Base-by-base conservation (phyloP, 1,284 basidiomycete species). In the Fomitopsis betulina region DNA sequence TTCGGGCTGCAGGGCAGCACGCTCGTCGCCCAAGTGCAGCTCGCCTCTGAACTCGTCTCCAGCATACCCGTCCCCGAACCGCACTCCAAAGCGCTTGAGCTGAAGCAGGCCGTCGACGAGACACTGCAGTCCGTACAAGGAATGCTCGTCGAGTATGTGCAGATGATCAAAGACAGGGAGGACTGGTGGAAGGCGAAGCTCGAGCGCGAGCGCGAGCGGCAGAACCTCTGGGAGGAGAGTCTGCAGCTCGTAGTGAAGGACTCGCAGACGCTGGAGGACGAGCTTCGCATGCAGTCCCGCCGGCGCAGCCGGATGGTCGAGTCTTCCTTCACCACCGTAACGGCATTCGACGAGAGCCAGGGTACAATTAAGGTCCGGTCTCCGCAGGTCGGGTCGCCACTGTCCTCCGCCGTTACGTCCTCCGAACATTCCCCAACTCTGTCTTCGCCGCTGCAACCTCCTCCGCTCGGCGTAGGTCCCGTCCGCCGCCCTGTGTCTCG, bases 191-290 rank as follows among this genome's bases (percentile, higher is more conserved):
- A 76, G 53, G 75, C 74, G 37, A 76, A 82, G 59, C 77, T 93
- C 15, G 78, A 80, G 63, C 78, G 80, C 21, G 94, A 97, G 69
- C 79, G 84, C 52, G 84, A 87, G 68, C 81, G 92, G 27, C 85
- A 91, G 68, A 82, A 78, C 33, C 79, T 96, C 21, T 98, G 96
- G 96, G 95, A 98, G 73, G 91, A 96, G 73, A 96, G 93, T 72
- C 76, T 98, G 68, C 85, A 89, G 54, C 83, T 85, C 0, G 90
- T 97, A 3, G 94, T 95, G 0, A 79, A 84, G 58, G 93, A 97
- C 70, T 94, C 96, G 42, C 93, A 93, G 63, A 83, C 81, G 30
- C 81, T 97, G 50, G 96, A 98, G 75, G 74, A 77, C 60, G 92
- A 94, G 75, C 80, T 94, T 72, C 84, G 79, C 72, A 81, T 66